Evolutionary conservation across 352 stramenopile genomes (phyloP).

Genomic region (Pythium rishiriense): DNA sequence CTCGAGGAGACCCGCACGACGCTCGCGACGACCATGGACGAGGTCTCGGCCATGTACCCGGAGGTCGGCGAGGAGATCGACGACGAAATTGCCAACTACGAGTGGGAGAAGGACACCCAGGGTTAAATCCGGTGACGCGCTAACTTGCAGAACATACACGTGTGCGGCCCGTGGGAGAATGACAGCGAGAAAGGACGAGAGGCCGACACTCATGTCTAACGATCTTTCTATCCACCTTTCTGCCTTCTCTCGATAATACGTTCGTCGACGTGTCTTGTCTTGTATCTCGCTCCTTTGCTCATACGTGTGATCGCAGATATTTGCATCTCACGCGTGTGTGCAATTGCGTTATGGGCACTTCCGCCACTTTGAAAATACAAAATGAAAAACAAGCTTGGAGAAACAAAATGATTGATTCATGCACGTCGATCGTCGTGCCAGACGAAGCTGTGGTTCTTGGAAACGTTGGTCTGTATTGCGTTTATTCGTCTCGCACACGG

Average conservation of each 20-base stretch:
- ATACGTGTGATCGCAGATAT: neutral
- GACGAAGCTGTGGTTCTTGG: neutral
- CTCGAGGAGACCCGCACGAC: conserved; percentile 87
- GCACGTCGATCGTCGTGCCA: too few species aligned
- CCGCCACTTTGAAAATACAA: too few species aligned
- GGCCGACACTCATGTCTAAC: neutral
- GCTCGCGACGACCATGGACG: conserved; percentile 82
- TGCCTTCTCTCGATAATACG: neutral
- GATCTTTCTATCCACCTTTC: neutral
- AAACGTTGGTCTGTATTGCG: neutral
- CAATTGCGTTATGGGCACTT: too few species aligned
- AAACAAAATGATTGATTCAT: too few species aligned
- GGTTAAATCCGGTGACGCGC: conserved; percentile 40
- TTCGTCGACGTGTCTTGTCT: conserved; percentile 1
- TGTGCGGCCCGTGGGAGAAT: conserved; percentile 9
- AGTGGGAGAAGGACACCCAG: conserved; percentile 90
- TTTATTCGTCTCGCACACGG: conserved; percentile 54
- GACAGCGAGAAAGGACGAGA: conserved; percentile 4
- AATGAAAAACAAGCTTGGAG: too few species aligned
- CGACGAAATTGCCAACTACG: conserved; percentile 86
- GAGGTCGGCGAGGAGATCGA: conserved; percentile 86
- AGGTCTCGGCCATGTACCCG: conserved; percentile 85
- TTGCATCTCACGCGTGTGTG: neutral
- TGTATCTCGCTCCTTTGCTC: neutral
- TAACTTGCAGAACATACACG: conserved; percentile 11